A percentile compares a stretch with the other conserved stretches of the same genome.
Conservation (phyloP, 202 grass and related monocot genomes). For the Setaria viridis region DNA sequence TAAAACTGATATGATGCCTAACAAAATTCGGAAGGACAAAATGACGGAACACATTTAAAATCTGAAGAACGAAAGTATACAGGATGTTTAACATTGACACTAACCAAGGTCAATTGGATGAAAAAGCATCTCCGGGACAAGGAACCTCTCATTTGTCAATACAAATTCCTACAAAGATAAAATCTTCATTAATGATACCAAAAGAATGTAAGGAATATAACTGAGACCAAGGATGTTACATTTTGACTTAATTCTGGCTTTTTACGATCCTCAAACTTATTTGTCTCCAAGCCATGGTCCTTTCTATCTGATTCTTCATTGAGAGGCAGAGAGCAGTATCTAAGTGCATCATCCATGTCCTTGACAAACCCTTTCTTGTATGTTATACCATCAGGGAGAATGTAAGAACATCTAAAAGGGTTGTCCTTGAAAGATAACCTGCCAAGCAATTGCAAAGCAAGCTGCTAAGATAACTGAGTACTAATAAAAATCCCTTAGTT, state of each 20-base stretch:
- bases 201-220: not conserved
- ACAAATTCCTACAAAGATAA: slow-evolving; percentile 70
- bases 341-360: slow-evolving; percentile 77
- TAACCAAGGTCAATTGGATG: slow-evolving; percentile 83
- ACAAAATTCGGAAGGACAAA: not conserved
- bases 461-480: slow-evolving; percentile 25
- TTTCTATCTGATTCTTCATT: slow-evolving; percentile 47
- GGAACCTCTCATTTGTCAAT: slow-evolving; percentile 95
- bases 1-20: not conserved
- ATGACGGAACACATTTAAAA: slow-evolving; percentile 2
- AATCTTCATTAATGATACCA: slow-evolving; percentile 31
- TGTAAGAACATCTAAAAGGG: slow-evolving; percentile 91
- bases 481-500: not conserved
- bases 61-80: not conserved
- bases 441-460: slow-evolving; percentile 29
- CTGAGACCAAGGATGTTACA: slow-evolving; percentile 50
- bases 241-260: slow-evolving; percentile 82
- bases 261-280: slow-evolving; percentile 55
- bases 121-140: slow-evolving; percentile 96
- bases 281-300: slow-evolving; percentile 34
- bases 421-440: slow-evolving; percentile 79
- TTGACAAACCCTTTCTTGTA: slow-evolving; percentile 90
- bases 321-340: slow-evolving; percentile 62
- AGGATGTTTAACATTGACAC: slow-evolving; percentile 32
- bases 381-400: slow-evolving; percentile 91